Evolutionary conservation across 176 grass and related monocot species (phyloP).

Genomic region (Coix lacrymajobi): DNA sequence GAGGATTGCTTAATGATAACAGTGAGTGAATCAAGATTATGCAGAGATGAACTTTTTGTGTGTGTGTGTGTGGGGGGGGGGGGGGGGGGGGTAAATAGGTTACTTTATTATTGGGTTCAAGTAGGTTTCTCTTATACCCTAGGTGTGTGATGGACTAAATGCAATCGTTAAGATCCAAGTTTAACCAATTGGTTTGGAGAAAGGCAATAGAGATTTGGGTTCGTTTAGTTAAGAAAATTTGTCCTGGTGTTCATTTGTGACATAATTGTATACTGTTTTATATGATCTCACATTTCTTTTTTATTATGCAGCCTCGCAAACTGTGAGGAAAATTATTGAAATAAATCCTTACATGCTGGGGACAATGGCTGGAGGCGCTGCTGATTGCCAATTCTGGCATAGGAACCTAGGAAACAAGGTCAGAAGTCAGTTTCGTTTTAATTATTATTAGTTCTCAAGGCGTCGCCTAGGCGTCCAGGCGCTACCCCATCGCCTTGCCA

Average conservation of each 20-base stretch:
- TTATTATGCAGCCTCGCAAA: conserved; percentile 70
- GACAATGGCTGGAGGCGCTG: conserved; percentile 92
- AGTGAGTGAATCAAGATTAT: neutral
- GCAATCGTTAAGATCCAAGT: neutral
- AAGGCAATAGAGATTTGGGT: neutral
- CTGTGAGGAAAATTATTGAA: conserved; percentile 97
- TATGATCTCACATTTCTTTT: neutral
- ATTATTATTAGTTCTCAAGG: too few relatives aligned
- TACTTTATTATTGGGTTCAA: neutral
- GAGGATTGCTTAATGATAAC: neutral
- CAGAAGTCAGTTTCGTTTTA: neutral
- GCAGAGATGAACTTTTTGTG: neutral
- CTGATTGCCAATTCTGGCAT: conserved; percentile 99
- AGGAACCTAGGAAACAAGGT: conserved; percentile 92
- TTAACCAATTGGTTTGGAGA: neutral
- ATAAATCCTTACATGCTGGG: conserved; percentile 99
- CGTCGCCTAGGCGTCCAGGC: too few relatives aligned
- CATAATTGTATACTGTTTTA: neutral
- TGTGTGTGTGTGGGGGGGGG: too few relatives aligned
- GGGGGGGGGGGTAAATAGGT: too few relatives aligned
- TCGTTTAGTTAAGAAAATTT: neutral
- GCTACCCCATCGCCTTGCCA: too few relatives aligned
- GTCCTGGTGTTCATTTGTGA: neutral
- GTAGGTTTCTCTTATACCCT: neutral
- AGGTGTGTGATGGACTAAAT: neutral